These are phyloP conservation scores for Pythium chondricola DNA, from an alignment of 352 stramenopile genomes.

Conservation along the genomic window DNA sequence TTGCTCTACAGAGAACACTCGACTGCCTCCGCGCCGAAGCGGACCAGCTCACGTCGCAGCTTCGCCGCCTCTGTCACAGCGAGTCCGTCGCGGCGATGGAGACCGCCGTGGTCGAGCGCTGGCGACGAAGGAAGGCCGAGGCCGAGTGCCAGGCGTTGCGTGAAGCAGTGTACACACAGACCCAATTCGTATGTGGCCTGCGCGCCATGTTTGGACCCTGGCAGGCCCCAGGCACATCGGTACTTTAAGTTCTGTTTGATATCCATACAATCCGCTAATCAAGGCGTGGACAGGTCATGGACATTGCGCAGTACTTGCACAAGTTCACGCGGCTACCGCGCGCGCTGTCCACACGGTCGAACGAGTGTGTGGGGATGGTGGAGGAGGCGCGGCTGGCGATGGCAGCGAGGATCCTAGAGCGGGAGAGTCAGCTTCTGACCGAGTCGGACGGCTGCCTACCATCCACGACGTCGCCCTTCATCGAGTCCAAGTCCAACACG, in stretches of 20 bases:
- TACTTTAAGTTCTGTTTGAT: not conserved
- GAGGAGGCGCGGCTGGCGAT: not conserved
- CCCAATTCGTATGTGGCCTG: not conserved
- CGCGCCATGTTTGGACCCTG: not conserved
- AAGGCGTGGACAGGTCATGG: not conserved
- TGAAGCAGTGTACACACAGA: constrained; percentile 3
- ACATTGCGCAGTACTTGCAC: not conserved
- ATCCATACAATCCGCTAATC: not conserved
- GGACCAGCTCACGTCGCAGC: not conserved
- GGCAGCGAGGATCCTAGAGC: not conserved
- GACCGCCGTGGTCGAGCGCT: not conserved
- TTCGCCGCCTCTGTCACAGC: not conserved
- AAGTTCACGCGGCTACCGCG: not conserved
- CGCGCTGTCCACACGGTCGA: constrained; percentile 3
- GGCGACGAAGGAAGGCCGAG: not conserved
- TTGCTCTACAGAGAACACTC: not conserved
- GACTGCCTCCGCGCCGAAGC: not conserved
- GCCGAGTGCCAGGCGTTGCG: constrained; percentile 1
- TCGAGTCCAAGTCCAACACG: constrained; percentile 5
- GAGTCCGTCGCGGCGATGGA: not conserved
- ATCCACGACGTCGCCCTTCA: not conserved
- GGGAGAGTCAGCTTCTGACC: not conserved
- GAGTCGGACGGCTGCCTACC: not conserved
- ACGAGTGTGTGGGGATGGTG: constrained; percentile 1
- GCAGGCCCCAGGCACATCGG: not conserved